Conservation (phyloP, 78 protist genomes). For the Dictyostelium discoideum region DNA sequence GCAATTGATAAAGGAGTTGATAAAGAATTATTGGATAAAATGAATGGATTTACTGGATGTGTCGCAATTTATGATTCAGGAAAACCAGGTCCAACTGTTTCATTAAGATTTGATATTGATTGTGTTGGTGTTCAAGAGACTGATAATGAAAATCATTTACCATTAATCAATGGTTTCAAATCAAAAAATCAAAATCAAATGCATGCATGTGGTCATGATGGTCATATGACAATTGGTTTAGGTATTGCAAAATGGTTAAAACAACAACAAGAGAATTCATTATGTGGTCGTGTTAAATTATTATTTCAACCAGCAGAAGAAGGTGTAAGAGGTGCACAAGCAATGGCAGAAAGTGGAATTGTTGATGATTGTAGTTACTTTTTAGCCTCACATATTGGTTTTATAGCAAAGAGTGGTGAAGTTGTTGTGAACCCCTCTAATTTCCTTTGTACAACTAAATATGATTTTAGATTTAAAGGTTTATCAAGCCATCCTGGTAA, state of each 20-base stretch:
- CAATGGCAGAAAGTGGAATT: slow-evolving; percentile 18
- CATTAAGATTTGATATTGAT: slow-evolving; percentile 43
- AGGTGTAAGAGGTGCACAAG: slow-evolving; percentile 26
- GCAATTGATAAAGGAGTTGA: slow-evolving; percentile 14
- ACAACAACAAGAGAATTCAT: neutral
- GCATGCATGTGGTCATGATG: slow-evolving; percentile 72
- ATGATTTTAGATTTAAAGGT: slow-evolving; percentile 35
- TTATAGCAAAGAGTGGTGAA: slow-evolving; percentile 26
- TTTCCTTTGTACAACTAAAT: slow-evolving; percentile 38
- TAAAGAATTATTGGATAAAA: neutral
- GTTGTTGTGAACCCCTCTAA: slow-evolving; percentile 12
- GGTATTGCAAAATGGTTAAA: slow-evolving; percentile 29
- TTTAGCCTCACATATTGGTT: slow-evolving; percentile 29
- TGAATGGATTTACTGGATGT: slow-evolving; percentile 11
- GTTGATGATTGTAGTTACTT: slow-evolving; percentile 23
- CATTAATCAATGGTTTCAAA: slow-evolving; percentile 7
- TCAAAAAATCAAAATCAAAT: neutral
- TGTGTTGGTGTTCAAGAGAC: slow-evolving; percentile 31
- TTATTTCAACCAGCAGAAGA: slow-evolving; percentile 55
- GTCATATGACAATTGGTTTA: slow-evolving; percentile 46
- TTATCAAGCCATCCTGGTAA: slow-evolving; percentile 16
- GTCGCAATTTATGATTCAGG: slow-evolving; percentile 23
- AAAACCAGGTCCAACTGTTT: neutral
- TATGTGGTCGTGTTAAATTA: slow-evolving; percentile 17
- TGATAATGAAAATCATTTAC: neutral